These are phyloP conservation scores for Galerina sulciceps DNA, from an alignment of 768 basidiomycete species.

Conservation along the genomic window DNA sequence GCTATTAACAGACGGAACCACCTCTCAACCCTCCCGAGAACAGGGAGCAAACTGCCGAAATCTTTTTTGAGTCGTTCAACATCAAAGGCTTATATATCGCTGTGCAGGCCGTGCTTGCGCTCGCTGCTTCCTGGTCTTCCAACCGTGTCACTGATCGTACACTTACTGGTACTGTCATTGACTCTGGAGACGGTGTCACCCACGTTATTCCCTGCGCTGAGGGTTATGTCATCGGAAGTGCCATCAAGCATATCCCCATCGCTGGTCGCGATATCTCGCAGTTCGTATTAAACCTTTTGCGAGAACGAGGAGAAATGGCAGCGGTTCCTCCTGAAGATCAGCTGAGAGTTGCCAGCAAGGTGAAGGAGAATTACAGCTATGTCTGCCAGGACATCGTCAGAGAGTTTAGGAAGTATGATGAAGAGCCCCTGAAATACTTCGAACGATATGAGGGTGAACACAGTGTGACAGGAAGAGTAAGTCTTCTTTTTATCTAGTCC, in stretches of 20 bases:
- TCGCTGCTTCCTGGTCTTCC: conserved; percentile 97
- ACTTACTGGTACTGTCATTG: conserved; percentile 96
- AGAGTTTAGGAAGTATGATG: conserved; percentile 98
- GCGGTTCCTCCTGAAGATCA: conserved; percentile 97
- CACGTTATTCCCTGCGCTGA: conserved; percentile 97
- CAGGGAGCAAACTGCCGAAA: conserved; percentile 98
- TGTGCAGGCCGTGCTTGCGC: conserved; percentile 96
- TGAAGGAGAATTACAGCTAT: conserved; percentile 98
- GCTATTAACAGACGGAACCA: conserved; percentile 85
- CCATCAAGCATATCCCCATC: conserved; percentile 98
- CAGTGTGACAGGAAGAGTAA: conserved; percentile 87
- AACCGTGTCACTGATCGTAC: conserved; percentile 89
- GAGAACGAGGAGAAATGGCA: conserved; percentile 92
- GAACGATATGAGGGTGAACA: conserved; percentile 93
- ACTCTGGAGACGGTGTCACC: conserved; percentile 99
- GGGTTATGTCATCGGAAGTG: conserved; percentile 98
- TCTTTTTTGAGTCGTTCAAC: conserved; percentile 99
- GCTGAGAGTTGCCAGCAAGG: conserved; percentile 84
- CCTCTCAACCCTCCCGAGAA: conserved; percentile 98
- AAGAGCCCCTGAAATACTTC: conserved; percentile 94
- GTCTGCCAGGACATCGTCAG: conserved; percentile 99
- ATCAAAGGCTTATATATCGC: conserved; percentile 98
- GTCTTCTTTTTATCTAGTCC: conserved; percentile 22
- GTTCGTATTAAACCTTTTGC: conserved; percentile 93
- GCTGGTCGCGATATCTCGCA: conserved; percentile 97